Percentiles rank a stretch among this genome's conserved stretches.
phyloP scores from a whole-genome alignment of 495 filamentous ascomycete species.

The Ramalina peruviana region DNA sequence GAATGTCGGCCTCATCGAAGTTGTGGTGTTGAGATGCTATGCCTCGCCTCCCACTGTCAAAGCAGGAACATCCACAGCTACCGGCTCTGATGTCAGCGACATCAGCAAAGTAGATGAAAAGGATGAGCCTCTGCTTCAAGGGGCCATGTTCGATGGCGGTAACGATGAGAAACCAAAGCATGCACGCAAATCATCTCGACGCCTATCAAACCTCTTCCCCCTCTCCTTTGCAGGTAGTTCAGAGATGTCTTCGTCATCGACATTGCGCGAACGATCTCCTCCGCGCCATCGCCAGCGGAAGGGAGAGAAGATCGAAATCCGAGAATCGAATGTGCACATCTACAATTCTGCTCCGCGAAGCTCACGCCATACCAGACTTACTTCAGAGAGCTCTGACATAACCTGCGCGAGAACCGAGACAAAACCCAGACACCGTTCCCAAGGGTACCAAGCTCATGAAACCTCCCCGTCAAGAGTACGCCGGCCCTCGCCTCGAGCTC shows the following conservation, averaged over 20 bases:
- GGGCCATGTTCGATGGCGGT: not conserved
- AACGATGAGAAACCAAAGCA: not conserved
- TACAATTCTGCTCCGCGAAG: not conserved
- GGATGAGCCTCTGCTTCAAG: not conserved
- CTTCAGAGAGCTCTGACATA: not conserved
- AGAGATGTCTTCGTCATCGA: not conserved
- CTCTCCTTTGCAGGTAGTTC: not conserved
- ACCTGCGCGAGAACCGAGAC: not conserved
- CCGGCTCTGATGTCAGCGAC: not conserved
- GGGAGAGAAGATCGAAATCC: not conserved
- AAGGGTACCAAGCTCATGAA: too few relatives aligned
- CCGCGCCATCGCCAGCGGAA: not conserved
- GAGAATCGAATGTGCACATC: constrained; percentile 2
- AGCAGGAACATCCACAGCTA: not conserved
- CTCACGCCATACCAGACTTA: not conserved
- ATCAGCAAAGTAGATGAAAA: not conserved
- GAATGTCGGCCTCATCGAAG: constrained; percentile 34
- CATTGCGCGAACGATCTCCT: not conserved
- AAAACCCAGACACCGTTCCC: too few relatives aligned
- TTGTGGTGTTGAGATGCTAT: constrained; percentile 30
- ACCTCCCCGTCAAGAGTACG: too few relatives aligned
- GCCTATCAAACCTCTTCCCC: not conserved
- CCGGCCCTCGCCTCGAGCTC: too few relatives aligned
- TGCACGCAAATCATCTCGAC: not conserved
- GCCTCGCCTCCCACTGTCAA: not conserved